Evolutionary conservation across 2,329 filamentous ascomycete genomes (phyloP).

Genomic region (Penicillium sumatraense): DNA sequence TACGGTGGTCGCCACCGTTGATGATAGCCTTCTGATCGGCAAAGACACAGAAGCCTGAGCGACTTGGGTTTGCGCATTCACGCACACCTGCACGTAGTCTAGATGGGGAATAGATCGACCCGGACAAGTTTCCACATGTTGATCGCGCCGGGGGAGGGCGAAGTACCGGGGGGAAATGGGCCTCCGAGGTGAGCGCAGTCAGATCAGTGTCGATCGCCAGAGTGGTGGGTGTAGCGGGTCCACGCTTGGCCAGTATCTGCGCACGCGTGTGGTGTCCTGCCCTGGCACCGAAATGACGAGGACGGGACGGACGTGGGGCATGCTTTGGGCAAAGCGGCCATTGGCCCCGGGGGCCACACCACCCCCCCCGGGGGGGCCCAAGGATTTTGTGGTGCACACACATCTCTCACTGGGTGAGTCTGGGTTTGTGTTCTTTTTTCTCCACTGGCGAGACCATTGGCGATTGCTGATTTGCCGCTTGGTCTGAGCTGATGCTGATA

Average conservation of each 20-base stretch:
- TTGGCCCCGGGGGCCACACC: not conserved
- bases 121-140: slow-evolving; percentile 20
- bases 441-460: slow-evolving; percentile 5
- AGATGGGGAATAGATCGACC: slow-evolving; percentile 22
- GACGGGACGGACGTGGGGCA: slow-evolving; percentile 24
- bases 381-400: not conserved
- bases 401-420: not conserved
- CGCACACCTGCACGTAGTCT: slow-evolving; percentile 7
- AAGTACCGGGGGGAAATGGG: slow-evolving; percentile 13
- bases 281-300: slow-evolving; percentile 23
- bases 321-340: slow-evolving; percentile 1
- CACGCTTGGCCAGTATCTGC: not conserved
- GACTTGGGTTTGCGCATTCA: slow-evolving; percentile 13
- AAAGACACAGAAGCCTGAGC: slow-evolving; percentile 5
- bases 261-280: slow-evolving; percentile 4
- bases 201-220: slow-evolving; percentile 22
- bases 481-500: slow-evolving; percentile 16
- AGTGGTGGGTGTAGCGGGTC: not conserved
- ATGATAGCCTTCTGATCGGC: slow-evolving; percentile 27
- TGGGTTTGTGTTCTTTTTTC: not conserved
- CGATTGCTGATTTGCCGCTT: slow-evolving; percentile 1
- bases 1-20: slow-evolving; percentile 28
- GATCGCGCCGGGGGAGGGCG: slow-evolving; percentile 13
- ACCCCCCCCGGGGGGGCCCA: not conserved
- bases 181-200: slow-evolving; percentile 11